These are phyloP conservation scores for Thelonectria blattea DNA, from an alignment of 2,329 filamentous ascomycete genomes.

Conservation along the genomic window DNA sequence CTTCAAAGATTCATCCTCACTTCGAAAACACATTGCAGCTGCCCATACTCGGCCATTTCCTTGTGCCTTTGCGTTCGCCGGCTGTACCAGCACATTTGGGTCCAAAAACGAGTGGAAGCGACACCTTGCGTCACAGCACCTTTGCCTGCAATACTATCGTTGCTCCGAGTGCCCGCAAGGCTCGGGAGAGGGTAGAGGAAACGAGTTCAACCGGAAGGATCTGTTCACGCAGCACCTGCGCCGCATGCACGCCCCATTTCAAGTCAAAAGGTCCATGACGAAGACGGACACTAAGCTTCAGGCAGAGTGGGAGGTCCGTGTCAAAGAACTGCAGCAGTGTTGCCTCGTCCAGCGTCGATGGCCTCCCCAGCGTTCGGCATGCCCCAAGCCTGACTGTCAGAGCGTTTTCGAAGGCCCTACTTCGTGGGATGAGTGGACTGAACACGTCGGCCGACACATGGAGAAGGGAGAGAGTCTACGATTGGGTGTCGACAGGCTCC, in stretches of 20 bases:
- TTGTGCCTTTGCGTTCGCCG: constrained; percentile 85
- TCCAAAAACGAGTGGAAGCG: constrained; percentile 99
- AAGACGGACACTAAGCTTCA: constrained; percentile 66
- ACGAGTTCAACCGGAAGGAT: constrained; percentile 92
- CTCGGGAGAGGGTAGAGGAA: constrained; percentile 61
- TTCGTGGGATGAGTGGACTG: constrained; percentile 90
- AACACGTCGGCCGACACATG: constrained; percentile 90
- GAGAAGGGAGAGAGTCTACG: constrained; percentile 70
- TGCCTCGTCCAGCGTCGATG: constrained; percentile 75
- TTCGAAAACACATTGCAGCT: constrained; percentile 71
- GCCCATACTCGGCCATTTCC: constrained; percentile 77
- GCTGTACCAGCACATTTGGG: constrained; percentile 81
- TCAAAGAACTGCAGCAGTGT: constrained; percentile 73
- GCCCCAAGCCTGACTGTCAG: constrained; percentile 73
- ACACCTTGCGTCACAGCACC: constrained; percentile 88
- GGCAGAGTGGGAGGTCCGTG: constrained; percentile 67
- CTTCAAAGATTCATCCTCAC: constrained; percentile 70
- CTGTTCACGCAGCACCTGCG: constrained; percentile 93
- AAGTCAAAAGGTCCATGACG: constrained; percentile 63
- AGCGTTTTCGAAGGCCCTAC: constrained; percentile 72
- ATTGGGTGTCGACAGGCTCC: constrained; percentile 62
- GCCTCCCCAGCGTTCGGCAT: constrained; percentile 74
- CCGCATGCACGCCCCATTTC: constrained; percentile 84
- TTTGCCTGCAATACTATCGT: constrained; percentile 71
- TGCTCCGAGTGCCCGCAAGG: constrained; percentile 66